phyloP scores from a whole-genome alignment of 352 stramenopile genomes.

The Proteromonas lacertae region DNA sequence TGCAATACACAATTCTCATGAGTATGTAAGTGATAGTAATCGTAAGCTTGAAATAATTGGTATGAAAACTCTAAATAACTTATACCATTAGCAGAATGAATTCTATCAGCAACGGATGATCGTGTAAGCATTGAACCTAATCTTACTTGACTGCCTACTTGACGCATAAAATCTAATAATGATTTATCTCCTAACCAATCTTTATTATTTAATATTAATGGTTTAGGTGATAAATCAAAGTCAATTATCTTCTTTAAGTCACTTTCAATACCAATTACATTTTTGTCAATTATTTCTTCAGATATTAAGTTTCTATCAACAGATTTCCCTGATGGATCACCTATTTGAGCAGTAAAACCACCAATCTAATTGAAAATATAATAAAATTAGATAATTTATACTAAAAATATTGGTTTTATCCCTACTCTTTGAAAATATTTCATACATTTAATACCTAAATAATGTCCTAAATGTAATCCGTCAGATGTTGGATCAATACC shows the following conservation, averaged over 20 bases:
- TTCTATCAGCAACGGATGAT: conserved; percentile 79
- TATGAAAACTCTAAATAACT: conserved; percentile 99
- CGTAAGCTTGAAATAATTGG: conserved; percentile 94
- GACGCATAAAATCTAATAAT: conserved; percentile 78
- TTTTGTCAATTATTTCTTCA: conserved; percentile 49
- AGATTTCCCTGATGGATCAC: conserved; percentile 88
- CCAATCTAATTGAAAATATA: not conserved
- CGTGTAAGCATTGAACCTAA: conserved; percentile 93
- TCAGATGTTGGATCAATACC: conserved; percentile 38
- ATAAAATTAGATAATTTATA: conserved; percentile 12
- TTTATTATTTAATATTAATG: conserved; percentile 86
- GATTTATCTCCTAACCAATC: conserved; percentile 73
- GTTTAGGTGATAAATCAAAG: conserved; percentile 39
- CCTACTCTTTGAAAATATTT: conserved; percentile 27
- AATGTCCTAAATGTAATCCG: conserved; percentile 13
- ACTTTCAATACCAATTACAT: conserved; percentile 30
- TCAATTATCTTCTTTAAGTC: conserved; percentile 56
- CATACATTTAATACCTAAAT: conserved; percentile 42
- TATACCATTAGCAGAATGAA: conserved; percentile 63
- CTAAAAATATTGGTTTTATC: conserved; percentile 50
- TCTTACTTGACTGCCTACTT: conserved; percentile 76
- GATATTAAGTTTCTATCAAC: conserved; percentile 71
- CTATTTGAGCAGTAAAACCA: conserved; percentile 37
- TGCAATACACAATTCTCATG: conserved; percentile 60
- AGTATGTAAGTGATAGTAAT: conserved; percentile 75